Evolutionary conservation across 768 basidiomycete genomes (phyloP).

Genomic region (Pleurotus djamor): DNA sequence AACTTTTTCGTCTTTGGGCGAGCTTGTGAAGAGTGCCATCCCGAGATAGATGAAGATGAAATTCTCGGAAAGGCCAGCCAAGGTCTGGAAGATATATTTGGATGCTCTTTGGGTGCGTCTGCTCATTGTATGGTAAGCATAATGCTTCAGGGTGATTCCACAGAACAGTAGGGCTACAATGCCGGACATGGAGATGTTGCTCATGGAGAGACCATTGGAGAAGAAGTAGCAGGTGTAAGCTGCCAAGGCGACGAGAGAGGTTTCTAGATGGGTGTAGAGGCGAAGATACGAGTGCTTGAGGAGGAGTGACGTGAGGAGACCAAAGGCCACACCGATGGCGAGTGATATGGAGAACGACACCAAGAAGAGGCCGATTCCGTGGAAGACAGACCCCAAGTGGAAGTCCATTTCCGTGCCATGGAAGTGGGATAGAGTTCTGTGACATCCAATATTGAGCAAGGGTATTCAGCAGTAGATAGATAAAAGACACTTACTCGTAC

Average conservation of each 20-base stretch:
- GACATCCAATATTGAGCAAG: not conserved
- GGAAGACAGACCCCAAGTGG: conserved; percentile 84
- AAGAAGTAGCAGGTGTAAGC: conserved; percentile 99
- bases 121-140: conserved; percentile 99
- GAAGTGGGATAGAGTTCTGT: conserved; percentile 88
- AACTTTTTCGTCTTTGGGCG: conserved; percentile 74
- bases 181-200: conserved; percentile 47
- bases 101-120: conserved; percentile 89
- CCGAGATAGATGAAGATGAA: conserved; percentile 99
- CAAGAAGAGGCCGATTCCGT: conserved; percentile 97
- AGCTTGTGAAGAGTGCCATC: conserved; percentile 90
- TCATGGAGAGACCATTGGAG: conserved; percentile 91
- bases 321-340: conserved; percentile 90
- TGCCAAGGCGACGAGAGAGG: conserved; percentile 91
- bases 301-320: conserved; percentile 86
- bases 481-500: conserved; percentile 82
- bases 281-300: conserved; percentile 92
- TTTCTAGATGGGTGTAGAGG: conserved; percentile 90
- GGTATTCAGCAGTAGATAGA: not conserved
- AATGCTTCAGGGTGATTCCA: conserved; percentile 98
- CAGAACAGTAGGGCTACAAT: conserved; percentile 98
- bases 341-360: conserved; percentile 94
- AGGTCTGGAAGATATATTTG: conserved; percentile 93
- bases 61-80: conserved; percentile 95
- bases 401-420: conserved; percentile 76